Evolutionary conservation across 768 basidiomycete species (phyloP).

Genomic region (Rhizopogon roseolus): DNA sequence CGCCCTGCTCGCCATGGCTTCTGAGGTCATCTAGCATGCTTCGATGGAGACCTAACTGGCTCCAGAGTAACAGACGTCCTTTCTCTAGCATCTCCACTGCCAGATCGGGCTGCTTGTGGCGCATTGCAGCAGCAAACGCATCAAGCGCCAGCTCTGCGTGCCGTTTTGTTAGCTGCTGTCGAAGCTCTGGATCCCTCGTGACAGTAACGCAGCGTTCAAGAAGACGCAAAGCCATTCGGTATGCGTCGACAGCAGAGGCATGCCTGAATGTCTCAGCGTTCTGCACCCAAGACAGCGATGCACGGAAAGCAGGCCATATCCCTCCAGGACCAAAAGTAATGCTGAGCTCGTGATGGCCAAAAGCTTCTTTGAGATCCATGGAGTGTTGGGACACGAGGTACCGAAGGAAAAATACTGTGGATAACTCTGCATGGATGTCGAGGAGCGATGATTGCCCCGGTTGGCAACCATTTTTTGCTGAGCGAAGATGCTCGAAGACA

Average conservation of each 20-base stretch:
- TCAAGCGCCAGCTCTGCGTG: conserved; percentile 15
- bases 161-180: conserved; percentile 9
- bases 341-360: conserved; percentile 13
- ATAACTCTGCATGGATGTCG: conserved; percentile 22
- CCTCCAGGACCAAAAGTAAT: conserved; percentile 15
- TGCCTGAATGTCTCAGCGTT: conserved; percentile 13
- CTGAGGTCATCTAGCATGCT: conserved; percentile 20
- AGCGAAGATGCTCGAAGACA: conserved; percentile 19
- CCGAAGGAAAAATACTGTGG: conserved; percentile 16
- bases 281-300: conserved; percentile 19
- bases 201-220: conserved; percentile 15
- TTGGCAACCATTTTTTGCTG: conserved; percentile 19
- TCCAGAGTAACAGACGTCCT: conserved; percentile 23
- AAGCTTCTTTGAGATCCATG: conserved; percentile 19
- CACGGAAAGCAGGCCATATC: conserved; percentile 8
- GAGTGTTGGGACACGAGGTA: conserved; percentile 15
- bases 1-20: conserved; percentile 1
- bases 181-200: conserved; percentile 10
- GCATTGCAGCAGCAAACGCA: conserved; percentile 23
- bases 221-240: conserved; percentile 11
- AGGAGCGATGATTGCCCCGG: conserved; percentile 13
- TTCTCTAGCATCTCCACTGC: conserved; percentile 34
- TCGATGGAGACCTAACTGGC: conserved; percentile 15
- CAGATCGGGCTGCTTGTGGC: conserved; percentile 9
- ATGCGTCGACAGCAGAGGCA: conserved; percentile 12